Evolutionary conservation across 176 grass and related monocot genomes (phyloP).

Genomic region (Bromus sterilis): DNA sequence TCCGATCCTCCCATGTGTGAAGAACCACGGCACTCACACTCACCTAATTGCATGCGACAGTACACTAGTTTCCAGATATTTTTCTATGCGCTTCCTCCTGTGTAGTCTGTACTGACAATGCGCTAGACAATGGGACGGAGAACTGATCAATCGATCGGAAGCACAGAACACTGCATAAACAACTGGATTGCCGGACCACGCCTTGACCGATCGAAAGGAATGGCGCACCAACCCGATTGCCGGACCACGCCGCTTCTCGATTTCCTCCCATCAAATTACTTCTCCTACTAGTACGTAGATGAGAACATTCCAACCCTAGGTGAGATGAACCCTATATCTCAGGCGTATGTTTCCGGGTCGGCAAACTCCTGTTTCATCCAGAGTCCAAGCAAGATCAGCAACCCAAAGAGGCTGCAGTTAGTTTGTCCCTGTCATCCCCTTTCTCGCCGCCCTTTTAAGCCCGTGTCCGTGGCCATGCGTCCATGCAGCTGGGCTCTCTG

Average conservation of each 20-base stretch:
- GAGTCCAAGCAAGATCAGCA: neutral
- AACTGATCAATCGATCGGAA: slow-evolving; percentile 9
- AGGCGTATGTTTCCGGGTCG: neutral
- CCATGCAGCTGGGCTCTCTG: neutral
- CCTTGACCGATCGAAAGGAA: slow-evolving; percentile 21
- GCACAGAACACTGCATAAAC: neutral
- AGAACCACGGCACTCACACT: neutral
- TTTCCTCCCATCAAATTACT: too few relatives aligned
- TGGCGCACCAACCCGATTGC: slow-evolving; percentile 29
- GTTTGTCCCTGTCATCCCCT: slow-evolving; percentile 5
- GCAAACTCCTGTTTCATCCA: neutral
- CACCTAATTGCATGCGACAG: slow-evolving; percentile 3
- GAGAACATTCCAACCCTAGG: too few relatives aligned
- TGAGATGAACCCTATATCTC: neutral
- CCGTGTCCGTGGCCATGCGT: neutral
- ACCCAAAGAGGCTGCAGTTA: too few relatives aligned
- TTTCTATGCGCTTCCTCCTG: too few relatives aligned
- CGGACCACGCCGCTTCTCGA: too few relatives aligned
- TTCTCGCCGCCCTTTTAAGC: neutral
- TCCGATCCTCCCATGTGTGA: slow-evolving; percentile 10
- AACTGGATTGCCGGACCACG: neutral
- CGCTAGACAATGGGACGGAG: neutral
- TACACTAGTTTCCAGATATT: neutral
- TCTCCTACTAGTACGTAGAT: too few relatives aligned
- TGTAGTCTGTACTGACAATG: too few relatives aligned